Conservation (phyloP, 1,284 basidiomycete species). For the Ganoderma boninense region DNA sequence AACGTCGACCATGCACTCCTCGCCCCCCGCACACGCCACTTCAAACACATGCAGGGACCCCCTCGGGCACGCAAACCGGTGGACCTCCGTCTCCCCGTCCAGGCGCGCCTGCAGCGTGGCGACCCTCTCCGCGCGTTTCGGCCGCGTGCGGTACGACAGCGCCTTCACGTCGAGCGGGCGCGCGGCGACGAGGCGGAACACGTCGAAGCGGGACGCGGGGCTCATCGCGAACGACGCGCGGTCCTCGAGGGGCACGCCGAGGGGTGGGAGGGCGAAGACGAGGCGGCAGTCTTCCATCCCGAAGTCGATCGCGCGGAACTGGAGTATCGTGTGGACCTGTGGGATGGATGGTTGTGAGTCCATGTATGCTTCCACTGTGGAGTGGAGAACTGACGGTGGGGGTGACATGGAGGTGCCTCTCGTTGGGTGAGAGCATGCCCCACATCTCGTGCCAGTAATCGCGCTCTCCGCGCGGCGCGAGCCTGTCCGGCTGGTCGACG, state of each 20-base stretch:
- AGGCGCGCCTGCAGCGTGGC: conserved; percentile 15
- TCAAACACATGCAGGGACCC: conserved; percentile 30
- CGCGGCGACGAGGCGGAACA: conserved; percentile 29
- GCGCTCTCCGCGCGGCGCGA: not conserved
- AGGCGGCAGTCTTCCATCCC: conserved; percentile 40
- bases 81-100: conserved; percentile 19
- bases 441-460: not conserved
- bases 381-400: not conserved
- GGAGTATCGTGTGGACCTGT: conserved; percentile 33
- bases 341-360: not conserved
- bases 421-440: not conserved
- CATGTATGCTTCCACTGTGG: too few relatives aligned
- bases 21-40: conserved; percentile 26
- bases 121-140: conserved; percentile 23
- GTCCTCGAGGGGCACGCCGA: conserved; percentile 19
- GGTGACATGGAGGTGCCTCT: not conserved
- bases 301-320: conserved; percentile 39
- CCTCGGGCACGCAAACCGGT: conserved; percentile 28
- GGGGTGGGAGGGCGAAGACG: conserved; percentile 32
- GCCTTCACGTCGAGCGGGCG: conserved; percentile 27
- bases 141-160: conserved; percentile 31
- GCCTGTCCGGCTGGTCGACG: not conserved
- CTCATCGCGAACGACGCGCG: conserved; percentile 20
- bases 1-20: conserved; percentile 26
- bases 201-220: conserved; percentile 21